phyloP scores from a whole-genome alignment of 2,329 filamentous ascomycete species.

The Thermomyces lanuginosus region DNA sequence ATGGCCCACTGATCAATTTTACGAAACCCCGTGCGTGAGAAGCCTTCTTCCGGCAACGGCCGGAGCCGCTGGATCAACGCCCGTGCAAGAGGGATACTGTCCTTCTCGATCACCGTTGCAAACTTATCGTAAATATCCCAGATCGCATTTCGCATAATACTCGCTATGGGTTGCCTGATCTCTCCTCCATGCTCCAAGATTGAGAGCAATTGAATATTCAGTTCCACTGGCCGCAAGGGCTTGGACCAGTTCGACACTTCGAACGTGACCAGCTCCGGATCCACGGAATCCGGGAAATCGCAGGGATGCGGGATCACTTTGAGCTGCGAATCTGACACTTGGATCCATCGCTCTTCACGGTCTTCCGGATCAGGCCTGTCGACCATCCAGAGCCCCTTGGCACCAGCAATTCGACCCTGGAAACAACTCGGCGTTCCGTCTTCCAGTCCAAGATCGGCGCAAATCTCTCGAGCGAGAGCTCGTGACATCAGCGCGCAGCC shows the following conservation, averaged over 20 bases:
- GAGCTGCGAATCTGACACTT: conserved; percentile 40
- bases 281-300: conserved; percentile 14
- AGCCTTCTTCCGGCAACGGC: conserved; percentile 12
- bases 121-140: conserved; percentile 19
- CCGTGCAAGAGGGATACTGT: conserved; percentile 21
- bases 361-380: conserved; percentile 17
- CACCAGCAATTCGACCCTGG: conserved; percentile 42
- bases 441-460: conserved; percentile 25
- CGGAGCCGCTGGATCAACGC: conserved; percentile 19
- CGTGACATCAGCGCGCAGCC: conserved; percentile 41
- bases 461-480: conserved; percentile 32
- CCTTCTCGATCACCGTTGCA: conserved; percentile 19
- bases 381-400: conserved; percentile 47
- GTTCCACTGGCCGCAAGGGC: conserved; percentile 25
- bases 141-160: conserved; percentile 25
- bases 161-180: conserved; percentile 23
- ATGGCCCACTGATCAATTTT: conserved; percentile 22
- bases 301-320: conserved; percentile 36
- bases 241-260: conserved; percentile 37
- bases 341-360: conserved; percentile 34
- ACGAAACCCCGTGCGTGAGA: conserved; percentile 10
- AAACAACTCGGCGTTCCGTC: conserved; percentile 34
- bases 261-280: conserved; percentile 36
- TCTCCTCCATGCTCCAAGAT: conserved; percentile 40
- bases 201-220: conserved; percentile 40